Base-by-base conservation (phyloP, 75 land plant genomes). In the Isoetes taiwanensis region DNA sequence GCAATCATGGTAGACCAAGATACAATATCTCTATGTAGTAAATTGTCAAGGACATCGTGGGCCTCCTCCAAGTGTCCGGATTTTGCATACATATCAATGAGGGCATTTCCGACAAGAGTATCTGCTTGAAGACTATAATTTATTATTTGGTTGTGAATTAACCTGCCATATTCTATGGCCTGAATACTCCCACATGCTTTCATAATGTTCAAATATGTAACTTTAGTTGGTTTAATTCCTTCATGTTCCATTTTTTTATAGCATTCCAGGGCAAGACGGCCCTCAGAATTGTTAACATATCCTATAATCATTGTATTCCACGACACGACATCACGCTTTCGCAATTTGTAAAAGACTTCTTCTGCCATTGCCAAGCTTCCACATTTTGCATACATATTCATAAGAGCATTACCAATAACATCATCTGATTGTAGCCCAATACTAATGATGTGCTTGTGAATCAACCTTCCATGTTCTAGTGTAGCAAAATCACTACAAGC, bases 1-100 rank as follows among this genome's bases (percentile, higher is more conserved):
- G 68, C 70, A 37, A 80, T 41, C 76, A 80, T 65, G 0, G 76
- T 72, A 42, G 66, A 72, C 83, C 83, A 80, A 23, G 83, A 76
- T 19, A 76, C 73, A 26, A 41, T 56, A 62, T 76, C 77, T 20
- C 41, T 29, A 23, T 30, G 9, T 0, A 3, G 8, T 17, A 80
- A 76, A 28, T 33, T 28, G 33, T 30, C 52, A 60, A 76, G 76
- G 32, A 80, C 67, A 30, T 17, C 26, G 30, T 62, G 61, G 0
- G 76, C 68, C 5, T 19, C 68, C 0, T 19, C 54, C 19, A 69
- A 61, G 2, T 34, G 20, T 10, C 40, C 41, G 53, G 77, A 83
- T 54, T 76, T 83, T 0, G 82, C 75, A 54, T 83, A 83, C 42
- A 76, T 72, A 73, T 73, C 79, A 50, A 83, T 52, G 3, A 83